Base-by-base conservation (phyloP, 2,329 filamentous ascomycete species). In the Sphaerostilbella broomeana region DNA sequence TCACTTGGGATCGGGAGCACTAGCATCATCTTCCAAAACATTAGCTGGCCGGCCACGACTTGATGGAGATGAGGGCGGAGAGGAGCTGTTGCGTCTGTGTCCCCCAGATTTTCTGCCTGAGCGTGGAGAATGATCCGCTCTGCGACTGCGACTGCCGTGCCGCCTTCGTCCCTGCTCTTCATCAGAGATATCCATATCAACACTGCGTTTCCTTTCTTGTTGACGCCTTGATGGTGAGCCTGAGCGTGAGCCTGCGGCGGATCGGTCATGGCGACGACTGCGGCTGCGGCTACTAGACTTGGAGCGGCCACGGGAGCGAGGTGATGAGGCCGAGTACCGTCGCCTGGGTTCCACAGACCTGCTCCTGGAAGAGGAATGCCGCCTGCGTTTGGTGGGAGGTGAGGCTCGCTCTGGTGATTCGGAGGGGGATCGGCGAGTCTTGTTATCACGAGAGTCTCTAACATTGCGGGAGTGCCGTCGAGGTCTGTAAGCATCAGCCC, bases 41-140 rank as follows among this genome's bases (percentile, higher is more conserved):
- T 79, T 75, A 78, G 70, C 72, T 58, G 67, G 69, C 61, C 64
- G 73, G 60, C 67, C 59, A 64, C 63, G 68, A 55, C 58, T 58
- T 57, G 64, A 66, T 59, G 68, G 65, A 54, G 62, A 61, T 58
- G 68, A 69, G 54, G 72, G 72, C 56, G 64, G 64, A 47, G 72
- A 72, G 47, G 73, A 75, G 48, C 64, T 64, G 56, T 67, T 73
- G 51, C 64, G 65, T 56, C 69, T 70, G 48, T 65, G 68, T 32
- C 39, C 47, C 20, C 35, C 36, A 12, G 44, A 43, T 35, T 46
- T 45, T 33, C 46, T 47, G 21, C 30, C 35, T 36, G 24, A 42
- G 5, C n/a, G 8, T 11, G 25, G 19, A 24, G 30, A 24, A 20
- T 19, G 21, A 12, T 22, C 19, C 6, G 42, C 39, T 18, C 22